Evolutionary conservation across 495 filamentous ascomycete species (phyloP).

Genomic region (Echria macrotheca): DNA sequence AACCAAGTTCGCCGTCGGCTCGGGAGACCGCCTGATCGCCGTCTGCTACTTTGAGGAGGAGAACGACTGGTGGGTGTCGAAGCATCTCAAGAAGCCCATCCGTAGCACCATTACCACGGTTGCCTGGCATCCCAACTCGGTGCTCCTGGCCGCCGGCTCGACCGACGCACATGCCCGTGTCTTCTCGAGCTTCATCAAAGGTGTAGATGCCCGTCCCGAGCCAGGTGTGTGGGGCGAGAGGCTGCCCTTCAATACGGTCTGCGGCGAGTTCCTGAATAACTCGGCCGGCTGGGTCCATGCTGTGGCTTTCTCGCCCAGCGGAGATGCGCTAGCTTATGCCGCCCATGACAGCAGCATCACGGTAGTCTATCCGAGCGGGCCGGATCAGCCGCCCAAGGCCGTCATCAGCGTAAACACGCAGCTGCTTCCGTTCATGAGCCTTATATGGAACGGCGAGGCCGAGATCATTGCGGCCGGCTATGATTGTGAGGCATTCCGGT

Average conservation of each 20-base stretch:
- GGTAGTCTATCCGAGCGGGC: conserved; percentile 87
- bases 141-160: conserved; percentile 86
- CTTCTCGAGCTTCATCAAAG: conserved; percentile 94
- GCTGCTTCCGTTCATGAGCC: conserved; percentile 79
- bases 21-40: conserved; percentile 91
- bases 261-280: conserved; percentile 91
- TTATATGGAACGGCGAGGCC: conserved; percentile 87
- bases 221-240: conserved; percentile 90
- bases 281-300: conserved; percentile 95
- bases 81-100: conserved; percentile 97
- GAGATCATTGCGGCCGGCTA: conserved; percentile 96
- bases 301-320: conserved; percentile 84
- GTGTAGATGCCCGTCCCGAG: conserved; percentile 80
- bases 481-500: conserved; percentile 91
- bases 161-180: conserved; percentile 97
- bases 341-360: conserved; percentile 95
- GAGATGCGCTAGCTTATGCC: conserved; percentile 83
- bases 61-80: conserved; percentile 99
- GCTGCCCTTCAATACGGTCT: conserved; percentile 95
- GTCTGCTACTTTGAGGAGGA: conserved; percentile 98
- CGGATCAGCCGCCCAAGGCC: conserved; percentile 84
- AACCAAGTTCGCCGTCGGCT: conserved; percentile 95
- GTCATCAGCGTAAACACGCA: conserved; percentile 85
- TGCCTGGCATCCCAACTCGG: conserved; percentile 94
- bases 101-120: conserved; percentile 91